Conservation (phyloP, 805 yeast genomes). For the Pichia phayaonensis region DNA sequence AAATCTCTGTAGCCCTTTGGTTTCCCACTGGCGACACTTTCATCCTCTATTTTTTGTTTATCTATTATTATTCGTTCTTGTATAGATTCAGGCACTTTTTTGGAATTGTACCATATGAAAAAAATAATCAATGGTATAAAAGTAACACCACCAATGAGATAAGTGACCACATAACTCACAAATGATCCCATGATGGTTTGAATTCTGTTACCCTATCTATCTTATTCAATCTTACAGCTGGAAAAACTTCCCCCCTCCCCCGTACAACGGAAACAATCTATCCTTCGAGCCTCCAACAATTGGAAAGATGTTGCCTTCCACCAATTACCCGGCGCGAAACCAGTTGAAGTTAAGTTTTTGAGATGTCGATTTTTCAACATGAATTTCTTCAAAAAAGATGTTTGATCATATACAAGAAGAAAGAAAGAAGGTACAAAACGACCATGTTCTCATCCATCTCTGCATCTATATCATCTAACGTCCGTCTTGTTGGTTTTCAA, state of each 20-base stretch:
- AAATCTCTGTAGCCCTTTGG: constrained; percentile 28
- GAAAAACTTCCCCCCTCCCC: no score
- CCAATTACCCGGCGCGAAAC: not conserved
- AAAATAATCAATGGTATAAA: constrained; percentile 54
- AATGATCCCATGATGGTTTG: not conserved
- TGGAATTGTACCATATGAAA: constrained; percentile 35
- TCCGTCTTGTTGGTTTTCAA: not conserved
- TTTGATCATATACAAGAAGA: no score
- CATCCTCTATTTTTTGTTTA: constrained; percentile 21
- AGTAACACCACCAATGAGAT: constrained; percentile 75
- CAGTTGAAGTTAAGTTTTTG: not conserved
- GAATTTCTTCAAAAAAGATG: not conserved
- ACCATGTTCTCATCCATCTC: not conserved
- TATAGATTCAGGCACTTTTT: constrained; percentile 21
- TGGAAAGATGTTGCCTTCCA: not conserved
- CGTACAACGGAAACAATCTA: no score
- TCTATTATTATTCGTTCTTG: constrained; percentile 10
- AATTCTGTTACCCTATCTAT: no score
- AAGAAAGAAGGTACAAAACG: not conserved
- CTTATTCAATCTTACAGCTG: no score
- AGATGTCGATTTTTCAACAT: not conserved
- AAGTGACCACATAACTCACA: not conserved
- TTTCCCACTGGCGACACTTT: constrained; percentile 18
- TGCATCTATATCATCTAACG: not conserved
- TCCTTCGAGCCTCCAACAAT: not conserved